Percentiles rank a stretch among this genome's conserved stretches.
These are phyloP conservation scores for Talaromyces stipitatus DNA, from an alignment of 495 filamentous ascomycete genomes.

Conservation along the genomic window DNA sequence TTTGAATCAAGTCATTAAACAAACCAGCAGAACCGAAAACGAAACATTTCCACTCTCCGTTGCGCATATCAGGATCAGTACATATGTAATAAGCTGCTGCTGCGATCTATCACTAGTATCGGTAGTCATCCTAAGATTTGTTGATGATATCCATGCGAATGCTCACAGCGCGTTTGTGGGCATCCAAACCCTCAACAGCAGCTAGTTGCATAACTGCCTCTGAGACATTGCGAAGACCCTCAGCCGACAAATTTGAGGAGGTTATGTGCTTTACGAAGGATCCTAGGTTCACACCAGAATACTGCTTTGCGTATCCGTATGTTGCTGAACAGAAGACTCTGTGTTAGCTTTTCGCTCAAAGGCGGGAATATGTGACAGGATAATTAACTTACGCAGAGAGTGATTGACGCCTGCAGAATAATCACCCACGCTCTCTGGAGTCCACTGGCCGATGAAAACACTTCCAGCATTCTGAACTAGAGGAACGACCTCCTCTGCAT, in stretches of 20 bases:
- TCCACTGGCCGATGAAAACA: slow-evolving; percentile 93
- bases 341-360: neutral
- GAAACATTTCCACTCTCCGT: too few relatives aligned
- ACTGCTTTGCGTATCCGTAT: slow-evolving; percentile 96
- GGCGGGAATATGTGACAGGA: neutral
- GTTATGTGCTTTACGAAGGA: slow-evolving; percentile 98
- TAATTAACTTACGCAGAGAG: slow-evolving; percentile 72
- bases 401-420: slow-evolving; percentile 98
- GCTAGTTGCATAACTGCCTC: slow-evolving; percentile 89
- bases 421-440: slow-evolving; percentile 92
- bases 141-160: slow-evolving; percentile 70
- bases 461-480: slow-evolving; percentile 90
- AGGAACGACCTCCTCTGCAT: slow-evolving; percentile 62
- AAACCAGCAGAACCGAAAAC: neutral
- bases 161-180: slow-evolving; percentile 85
- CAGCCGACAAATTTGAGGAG: slow-evolving; percentile 74
- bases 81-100: too few relatives aligned
- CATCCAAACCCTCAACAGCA: slow-evolving; percentile 89
- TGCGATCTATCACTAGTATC: too few relatives aligned
- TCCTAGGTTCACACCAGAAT: slow-evolving; percentile 91
- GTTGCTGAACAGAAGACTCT: slow-evolving; percentile 52
- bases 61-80: too few relatives aligned
- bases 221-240: slow-evolving; percentile 77
- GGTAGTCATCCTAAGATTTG: slow-evolving; percentile 20
- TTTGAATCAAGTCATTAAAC: neutral